phyloP scores from a whole-genome alignment of 495 filamentous ascomycete species.

The Podospora sp. region DNA sequence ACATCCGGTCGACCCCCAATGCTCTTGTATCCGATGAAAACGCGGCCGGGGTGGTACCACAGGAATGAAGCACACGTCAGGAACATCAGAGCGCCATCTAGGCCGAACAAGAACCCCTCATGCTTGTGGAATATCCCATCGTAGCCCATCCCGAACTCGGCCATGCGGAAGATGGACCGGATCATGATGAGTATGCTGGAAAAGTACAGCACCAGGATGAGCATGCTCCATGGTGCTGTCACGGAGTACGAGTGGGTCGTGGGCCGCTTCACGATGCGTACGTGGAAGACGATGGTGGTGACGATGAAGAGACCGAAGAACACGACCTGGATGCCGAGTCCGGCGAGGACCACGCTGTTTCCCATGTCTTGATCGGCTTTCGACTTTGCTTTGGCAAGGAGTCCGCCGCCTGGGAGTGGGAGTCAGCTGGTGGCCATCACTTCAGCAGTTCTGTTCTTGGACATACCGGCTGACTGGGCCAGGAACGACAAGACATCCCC shows the following conservation, averaged over 20 bases:
- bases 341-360: constrained; percentile 49
- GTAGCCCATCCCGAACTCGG: constrained; percentile 63
- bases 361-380: constrained; percentile 34
- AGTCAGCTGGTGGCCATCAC: neutral
- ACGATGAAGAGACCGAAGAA: constrained; percentile 56
- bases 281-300: constrained; percentile 44
- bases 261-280: constrained; percentile 9
- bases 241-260: neutral
- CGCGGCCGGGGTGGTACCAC: constrained; percentile 27
- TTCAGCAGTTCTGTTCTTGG: too few species aligned
- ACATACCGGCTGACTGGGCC: constrained; percentile 34
- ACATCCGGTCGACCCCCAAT: neutral
- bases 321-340: constrained; percentile 52
- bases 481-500: constrained; percentile 49
- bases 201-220: constrained; percentile 54
- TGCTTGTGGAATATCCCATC: constrained; percentile 50
- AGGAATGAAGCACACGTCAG: constrained; percentile 41
- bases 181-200: constrained; percentile 60
- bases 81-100: constrained; percentile 64
- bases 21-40: constrained; percentile 32
- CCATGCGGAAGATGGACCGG: constrained; percentile 60
- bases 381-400: constrained; percentile 39
- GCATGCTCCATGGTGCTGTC: constrained; percentile 46
- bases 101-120: constrained; percentile 64
- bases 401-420: constrained; percentile 26